Evolutionary conservation across 108 stramenopile species (phyloP).

Genomic region (Skeletonema marinoi): DNA sequence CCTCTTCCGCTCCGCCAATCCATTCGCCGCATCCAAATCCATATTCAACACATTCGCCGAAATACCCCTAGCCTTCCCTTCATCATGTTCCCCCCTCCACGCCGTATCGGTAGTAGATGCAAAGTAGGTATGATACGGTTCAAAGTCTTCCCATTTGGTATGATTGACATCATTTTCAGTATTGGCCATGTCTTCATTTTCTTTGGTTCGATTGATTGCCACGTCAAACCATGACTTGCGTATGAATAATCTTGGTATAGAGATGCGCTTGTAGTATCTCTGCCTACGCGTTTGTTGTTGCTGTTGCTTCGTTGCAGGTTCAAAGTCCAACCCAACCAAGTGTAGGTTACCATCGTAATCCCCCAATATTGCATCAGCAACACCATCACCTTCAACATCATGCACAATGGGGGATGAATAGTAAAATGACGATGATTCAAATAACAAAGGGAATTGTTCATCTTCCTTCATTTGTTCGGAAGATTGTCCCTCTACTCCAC

Average conservation of each 20-base stretch:
- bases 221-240: conserved; percentile 74
- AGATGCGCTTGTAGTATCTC: conserved; percentile 65
- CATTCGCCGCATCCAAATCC: conserved; percentile 49
- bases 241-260: conserved; percentile 67
- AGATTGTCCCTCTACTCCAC: conserved; percentile 19
- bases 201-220: conserved; percentile 61
- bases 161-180: conserved; percentile 18
- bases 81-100: conserved; percentile 43
- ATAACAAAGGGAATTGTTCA: conserved; percentile 76
- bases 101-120: conserved; percentile 43
- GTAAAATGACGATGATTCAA: conserved; percentile 75
- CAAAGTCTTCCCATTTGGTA: conserved; percentile 55
- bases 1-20: conserved; percentile 56
- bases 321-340: conserved; percentile 62
- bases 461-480: conserved; percentile 71
- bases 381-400: conserved; percentile 78
- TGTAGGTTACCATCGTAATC: conserved; percentile 85
- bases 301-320: background rate
- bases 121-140: conserved; percentile 86
- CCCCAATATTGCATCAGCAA: conserved; percentile 67
- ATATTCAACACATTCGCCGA: conserved; percentile 68
- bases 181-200: conserved; percentile 46
- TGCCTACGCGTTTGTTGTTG: conserved; percentile 17
- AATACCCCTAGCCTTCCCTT: conserved; percentile 59
- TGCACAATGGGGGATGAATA: conserved; percentile 64